A percentile compares a stretch with the other conserved stretches of the same genome.
Conservation (phyloP, 208 protist species). For the Leishmania amazonensis region DNA sequence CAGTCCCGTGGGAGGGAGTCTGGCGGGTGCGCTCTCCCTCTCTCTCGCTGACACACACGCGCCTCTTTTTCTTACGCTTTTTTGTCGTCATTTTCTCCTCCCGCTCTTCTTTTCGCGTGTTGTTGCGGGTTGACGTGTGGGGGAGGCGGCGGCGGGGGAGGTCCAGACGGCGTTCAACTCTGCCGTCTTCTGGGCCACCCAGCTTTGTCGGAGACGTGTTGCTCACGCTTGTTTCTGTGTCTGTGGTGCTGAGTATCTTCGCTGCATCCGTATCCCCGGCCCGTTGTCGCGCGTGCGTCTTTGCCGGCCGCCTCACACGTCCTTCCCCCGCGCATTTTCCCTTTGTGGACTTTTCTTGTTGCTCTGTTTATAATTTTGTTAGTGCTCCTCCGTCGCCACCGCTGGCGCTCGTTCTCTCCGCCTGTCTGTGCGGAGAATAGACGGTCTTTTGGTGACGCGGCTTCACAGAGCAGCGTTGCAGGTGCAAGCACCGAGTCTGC, state of each 20-base stretch:
- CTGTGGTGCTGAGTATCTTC: background rate
- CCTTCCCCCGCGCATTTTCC: constrained; percentile 5
- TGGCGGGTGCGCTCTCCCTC: background rate
- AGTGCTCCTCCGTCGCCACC: background rate
- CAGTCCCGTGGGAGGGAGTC: background rate
- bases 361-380: background rate
- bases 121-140: background rate
- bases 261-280: background rate
- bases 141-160: background rate
- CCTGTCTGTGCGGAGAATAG: background rate
- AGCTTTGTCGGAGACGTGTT: background rate
- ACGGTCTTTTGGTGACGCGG: background rate
- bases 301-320: background rate
- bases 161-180: background rate
- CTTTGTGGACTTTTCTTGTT: constrained; percentile 1
- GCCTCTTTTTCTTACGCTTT: background rate
- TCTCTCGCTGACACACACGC: background rate
- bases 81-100: background rate
- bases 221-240: background rate
- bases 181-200: background rate
- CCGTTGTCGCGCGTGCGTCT: background rate
- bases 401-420: background rate
- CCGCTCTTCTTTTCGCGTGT: background rate
- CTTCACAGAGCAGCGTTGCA: background rate
- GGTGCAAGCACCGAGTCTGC: background rate